Evolutionary conservation across 495 filamentous ascomycete genomes (phyloP), one percentile per base, ranked within the genome.

Genomic region (Penicillium dipodomyicola): DNA sequence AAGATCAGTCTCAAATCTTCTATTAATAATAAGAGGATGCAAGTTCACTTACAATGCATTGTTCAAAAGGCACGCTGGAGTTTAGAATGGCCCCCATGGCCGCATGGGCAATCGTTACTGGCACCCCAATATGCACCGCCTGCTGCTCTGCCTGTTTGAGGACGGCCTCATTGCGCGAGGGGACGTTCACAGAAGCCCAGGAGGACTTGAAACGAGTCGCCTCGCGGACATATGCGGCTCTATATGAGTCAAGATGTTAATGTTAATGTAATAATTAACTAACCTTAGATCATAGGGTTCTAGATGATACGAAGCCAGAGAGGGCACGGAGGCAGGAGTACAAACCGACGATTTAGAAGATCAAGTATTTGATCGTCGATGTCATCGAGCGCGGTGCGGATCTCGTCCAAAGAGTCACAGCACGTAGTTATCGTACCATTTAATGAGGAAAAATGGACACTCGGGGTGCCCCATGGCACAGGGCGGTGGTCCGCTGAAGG

Each of bases 151-250:
- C 56, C 56, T 46, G 41, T 11, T 39, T 10, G 8, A 54, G 25
- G 6, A 54, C 45, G n/a, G 37, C 50, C 45, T 55, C 23, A 20
- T 54, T 49, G 32, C 56, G 56, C 7, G 42, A 29, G 17, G 45
- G 51, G 14, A 47, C 49, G 35, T 49, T 55, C 15, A 59, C 57
- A 39, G 51, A 32, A 25, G 19, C 32, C 5, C 43, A 51, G 0
- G 50, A 55, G 17, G 51, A 48, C 12, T 58, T 58, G 43, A 58
- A 58, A 30, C 49, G 48, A 8, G 56, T 53, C 1, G 56, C 56
- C 15, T 52, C 56, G 5, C 42, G 49, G 12, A 53, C 56, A 23
- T 58, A 54, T 3, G 49, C 56, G 10, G 49, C 43, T 35, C 56
- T 58, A 23, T 3, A 20, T 5, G 7, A 23, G 41, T 30, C 35